Base-by-base conservation (phyloP, 768 basidiomycete species). In the Lactarius sp. region DNA sequence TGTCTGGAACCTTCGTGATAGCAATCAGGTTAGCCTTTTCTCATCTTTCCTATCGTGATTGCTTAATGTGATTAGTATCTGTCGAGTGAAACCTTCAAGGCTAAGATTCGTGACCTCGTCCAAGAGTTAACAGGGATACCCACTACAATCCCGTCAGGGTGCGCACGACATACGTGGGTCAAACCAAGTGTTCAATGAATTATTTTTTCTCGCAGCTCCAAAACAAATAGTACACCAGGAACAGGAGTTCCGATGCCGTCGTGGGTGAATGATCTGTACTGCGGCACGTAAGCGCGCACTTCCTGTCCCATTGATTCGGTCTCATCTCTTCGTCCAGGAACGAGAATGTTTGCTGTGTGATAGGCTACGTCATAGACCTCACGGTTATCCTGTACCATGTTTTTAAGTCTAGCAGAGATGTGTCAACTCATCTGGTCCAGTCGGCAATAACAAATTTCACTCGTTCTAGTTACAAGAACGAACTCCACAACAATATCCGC, bases 301-400 rank as follows among this genome's bases (percentile, higher is more conserved):
- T 9, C 6, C 42, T 20, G 20, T 12, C 2, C 46, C 5, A n/a
- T 27, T 3, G 44, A 36, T 36, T 46, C 18, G 8, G 33, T 13
- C 4, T 54, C 22, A 55, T 27, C 10, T 33, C 18, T n/a, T 55
- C 31, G 6, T 33, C 31, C 27, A 49, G 61, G 6, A 12, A 13
- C 3, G 55, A 56, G 47, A 50, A 62, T 50, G 13, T 56, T 8
- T 51, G 61, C 14, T 34, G 39, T 20, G 55, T 62, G 20, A 42
- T 56, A 55, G 55, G 55, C 33, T 62, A 62, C 49, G 56, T 62
- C 27, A 41, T 62, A 13, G 22, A 56, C 36, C 56, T 63, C 27
- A 63, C 51, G 2, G 51, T 52, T 5, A 52, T 58, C 22, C 27
- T 58, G 13, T 13, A 20, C 7, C 8, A n/a, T 3, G 8, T 63